Conservation (phyloP, 2,329 filamentous ascomycete genomes). For the Tolypocladium ovalisporum region DNA sequence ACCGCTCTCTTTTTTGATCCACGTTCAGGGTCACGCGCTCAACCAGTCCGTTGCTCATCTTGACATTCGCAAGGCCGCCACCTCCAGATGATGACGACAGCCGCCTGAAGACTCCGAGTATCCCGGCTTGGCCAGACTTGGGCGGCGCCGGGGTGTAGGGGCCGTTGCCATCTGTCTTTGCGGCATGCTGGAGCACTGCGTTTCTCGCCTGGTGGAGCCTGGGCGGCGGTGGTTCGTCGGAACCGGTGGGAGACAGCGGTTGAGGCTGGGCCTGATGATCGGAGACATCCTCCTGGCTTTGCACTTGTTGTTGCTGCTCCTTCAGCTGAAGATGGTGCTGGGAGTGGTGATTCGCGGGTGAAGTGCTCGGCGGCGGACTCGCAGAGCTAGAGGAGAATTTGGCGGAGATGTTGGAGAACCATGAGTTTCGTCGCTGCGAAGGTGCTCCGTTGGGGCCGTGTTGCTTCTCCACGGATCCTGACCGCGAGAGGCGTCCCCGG, state of each 20-base stretch:
- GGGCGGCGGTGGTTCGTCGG: slow-evolving; percentile 33
- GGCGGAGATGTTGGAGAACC: slow-evolving; percentile 87
- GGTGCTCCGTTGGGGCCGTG: slow-evolving; percentile 18
- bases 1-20: slow-evolving; percentile 68
- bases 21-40: slow-evolving; percentile 77
- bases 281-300: neutral
- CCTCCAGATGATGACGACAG: slow-evolving; percentile 61
- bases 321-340: slow-evolving; percentile 6
- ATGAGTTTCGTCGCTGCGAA: slow-evolving; percentile 58
- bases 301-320: slow-evolving; percentile 6
- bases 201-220: slow-evolving; percentile 42
- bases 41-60: slow-evolving; percentile 54
- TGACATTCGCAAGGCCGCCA: slow-evolving; percentile 15
- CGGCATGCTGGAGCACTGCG: slow-evolving; percentile 46
- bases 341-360: slow-evolving; percentile 8
- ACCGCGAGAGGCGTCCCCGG: slow-evolving; percentile 18
- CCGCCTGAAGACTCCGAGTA: slow-evolving; percentile 73
- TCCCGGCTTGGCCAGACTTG: slow-evolving; percentile 54
- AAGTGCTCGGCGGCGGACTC: slow-evolving; percentile 19
- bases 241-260: slow-evolving; percentile 11
- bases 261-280: slow-evolving; percentile 2
- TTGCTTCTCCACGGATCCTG: slow-evolving; percentile 24
- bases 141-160: slow-evolving; percentile 69
- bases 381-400: slow-evolving; percentile 64
- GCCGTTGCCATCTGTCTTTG: slow-evolving; percentile 45